Conservation (phyloP, 371 early-diverging fungal genomes). For the Mortierella sp. region DNA sequence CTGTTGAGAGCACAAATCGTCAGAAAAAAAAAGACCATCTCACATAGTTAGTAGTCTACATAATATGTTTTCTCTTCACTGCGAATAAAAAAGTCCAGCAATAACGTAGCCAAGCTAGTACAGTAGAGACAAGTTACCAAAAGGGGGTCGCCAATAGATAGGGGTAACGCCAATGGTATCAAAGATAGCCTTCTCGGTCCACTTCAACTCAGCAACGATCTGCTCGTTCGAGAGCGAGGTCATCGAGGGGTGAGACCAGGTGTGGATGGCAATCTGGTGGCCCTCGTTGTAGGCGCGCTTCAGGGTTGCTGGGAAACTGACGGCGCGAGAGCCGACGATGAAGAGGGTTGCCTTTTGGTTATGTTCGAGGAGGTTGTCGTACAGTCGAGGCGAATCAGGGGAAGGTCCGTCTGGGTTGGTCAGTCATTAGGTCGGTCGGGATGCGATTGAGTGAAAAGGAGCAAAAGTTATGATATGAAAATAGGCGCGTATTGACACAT, state of each 20-base stretch:
- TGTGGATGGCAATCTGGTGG: constrained; percentile 48
- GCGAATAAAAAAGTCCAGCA: neutral
- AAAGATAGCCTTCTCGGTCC: constrained; percentile 75
- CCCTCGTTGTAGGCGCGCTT: constrained; percentile 60
- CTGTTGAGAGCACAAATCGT: constrained; percentile 9
- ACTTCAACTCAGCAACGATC: constrained; percentile 80
- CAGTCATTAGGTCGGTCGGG: neutral
- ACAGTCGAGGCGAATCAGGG: constrained; percentile 58
- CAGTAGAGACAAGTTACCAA: constrained; percentile 46
- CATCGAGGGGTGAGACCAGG: constrained; percentile 73
- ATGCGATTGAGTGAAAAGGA: neutral
- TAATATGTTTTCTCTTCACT: neutral
- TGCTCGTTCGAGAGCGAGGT: constrained; percentile 74
- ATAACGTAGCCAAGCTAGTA: neutral
- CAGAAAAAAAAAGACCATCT: neutral
- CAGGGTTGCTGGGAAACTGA: constrained; percentile 62
- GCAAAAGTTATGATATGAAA: neutral
- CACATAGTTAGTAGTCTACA: neutral
- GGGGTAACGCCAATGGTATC: constrained; percentile 70
- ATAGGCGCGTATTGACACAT: neutral
- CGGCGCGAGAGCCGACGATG: constrained; percentile 69
- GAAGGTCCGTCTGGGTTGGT: constrained; percentile 40
- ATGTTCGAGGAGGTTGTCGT: constrained; percentile 62
- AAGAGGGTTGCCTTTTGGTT: constrained; percentile 77
- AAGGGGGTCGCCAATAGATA: constrained; percentile 69